A percentile compares a stretch with the other conserved stretches of the same genome.
These are phyloP conservation scores for Rhynchospora breviuscula DNA, from an alignment of 176 grass and related monocot species.

Conservation along the genomic window DNA sequence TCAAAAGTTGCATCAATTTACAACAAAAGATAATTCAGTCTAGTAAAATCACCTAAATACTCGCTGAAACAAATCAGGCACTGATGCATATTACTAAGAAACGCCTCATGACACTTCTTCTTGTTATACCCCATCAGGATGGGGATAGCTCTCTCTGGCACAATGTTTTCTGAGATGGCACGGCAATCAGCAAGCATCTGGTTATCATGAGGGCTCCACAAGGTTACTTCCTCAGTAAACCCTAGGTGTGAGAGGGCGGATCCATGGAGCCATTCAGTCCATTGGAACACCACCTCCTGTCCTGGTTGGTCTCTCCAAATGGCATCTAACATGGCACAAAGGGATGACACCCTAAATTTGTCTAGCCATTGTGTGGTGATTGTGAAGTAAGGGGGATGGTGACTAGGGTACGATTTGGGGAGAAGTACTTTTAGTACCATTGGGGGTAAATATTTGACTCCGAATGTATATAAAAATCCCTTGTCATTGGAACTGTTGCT, in stretches of 20 bases:
- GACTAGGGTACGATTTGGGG: conserved; percentile 48
- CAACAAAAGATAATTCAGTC: not conserved
- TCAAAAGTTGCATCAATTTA: not conserved
- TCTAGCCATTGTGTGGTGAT: conserved; percentile 45
- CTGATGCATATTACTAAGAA: conserved; percentile 43
- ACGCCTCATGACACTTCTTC: conserved; percentile 44
- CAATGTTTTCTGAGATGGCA: conserved; percentile 35
- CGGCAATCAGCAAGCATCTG: conserved; percentile 21
- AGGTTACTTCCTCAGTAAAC: conserved; percentile 34
- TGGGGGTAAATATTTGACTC: conserved; percentile 42
- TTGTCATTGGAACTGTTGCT: conserved; percentile 1
- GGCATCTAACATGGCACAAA: conserved; percentile 44
- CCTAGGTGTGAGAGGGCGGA: conserved; percentile 40
- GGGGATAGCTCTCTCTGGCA: conserved; percentile 35
- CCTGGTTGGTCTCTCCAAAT: conserved; percentile 45
- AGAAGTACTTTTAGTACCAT: conserved; percentile 45
- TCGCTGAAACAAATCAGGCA: conserved; percentile 58
- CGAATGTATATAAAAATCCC: conserved; percentile 37
- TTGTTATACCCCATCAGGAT: conserved; percentile 47
- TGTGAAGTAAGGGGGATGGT: conserved; percentile 46
- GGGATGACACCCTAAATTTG: conserved; percentile 25
- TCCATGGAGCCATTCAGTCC: conserved; percentile 50
- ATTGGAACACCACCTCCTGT: conserved; percentile 52
- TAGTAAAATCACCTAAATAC: conserved; percentile 34
- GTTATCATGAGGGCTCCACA: conserved; percentile 22